phyloP scores from a whole-genome alignment of 352 stramenopile genomes.

The Phytopythium helicoides region DNA sequence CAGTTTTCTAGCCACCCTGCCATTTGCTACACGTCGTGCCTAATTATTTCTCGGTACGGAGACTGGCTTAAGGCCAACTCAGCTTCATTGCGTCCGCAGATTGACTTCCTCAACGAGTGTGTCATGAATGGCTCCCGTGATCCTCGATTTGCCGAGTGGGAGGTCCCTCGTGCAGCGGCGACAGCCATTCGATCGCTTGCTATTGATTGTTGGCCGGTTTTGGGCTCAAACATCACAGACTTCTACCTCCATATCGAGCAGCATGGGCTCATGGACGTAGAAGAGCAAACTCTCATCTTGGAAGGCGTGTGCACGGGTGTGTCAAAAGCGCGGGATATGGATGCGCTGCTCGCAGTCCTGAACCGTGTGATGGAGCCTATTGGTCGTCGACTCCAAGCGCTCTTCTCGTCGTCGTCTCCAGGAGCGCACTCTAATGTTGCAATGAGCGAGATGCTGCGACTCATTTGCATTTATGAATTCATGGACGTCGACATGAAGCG shows the following conservation, averaged over 20 bases:
- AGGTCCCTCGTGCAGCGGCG: slow-evolving; percentile 68
- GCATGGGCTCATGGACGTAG: slow-evolving; percentile 60
- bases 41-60: slow-evolving; percentile 83
- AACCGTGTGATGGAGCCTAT: slow-evolving; percentile 72
- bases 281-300: slow-evolving; percentile 85
- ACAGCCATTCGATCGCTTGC: slow-evolving; percentile 70
- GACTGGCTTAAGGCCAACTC: slow-evolving; percentile 62
- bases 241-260: slow-evolving; percentile 83
- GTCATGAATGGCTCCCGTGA: slow-evolving; percentile 56
- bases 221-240: slow-evolving; percentile 61
- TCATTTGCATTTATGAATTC: slow-evolving; percentile 87
- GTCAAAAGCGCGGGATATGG: slow-evolving; percentile 40
- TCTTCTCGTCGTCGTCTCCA: slow-evolving; percentile 38
- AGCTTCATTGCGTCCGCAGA: slow-evolving; percentile 42
- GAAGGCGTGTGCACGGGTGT: slow-evolving; percentile 75
- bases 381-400: slow-evolving; percentile 36
- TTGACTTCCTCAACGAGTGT: slow-evolving; percentile 71
- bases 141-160: slow-evolving; percentile 55
- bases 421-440: slow-evolving; percentile 36
- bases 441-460: slow-evolving; percentile 65
- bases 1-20: slow-evolving; percentile 73
- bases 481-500: slow-evolving; percentile 41
- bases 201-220: slow-evolving; percentile 72
- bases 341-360: slow-evolving; percentile 42
- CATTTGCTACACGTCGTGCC: slow-evolving; percentile 83